A percentile compares a stretch with the other conserved stretches of the same genome.
phyloP scores from a whole-genome alignment of 2,329 filamentous ascomycete genomes.

The Penicillium decumbens region DNA sequence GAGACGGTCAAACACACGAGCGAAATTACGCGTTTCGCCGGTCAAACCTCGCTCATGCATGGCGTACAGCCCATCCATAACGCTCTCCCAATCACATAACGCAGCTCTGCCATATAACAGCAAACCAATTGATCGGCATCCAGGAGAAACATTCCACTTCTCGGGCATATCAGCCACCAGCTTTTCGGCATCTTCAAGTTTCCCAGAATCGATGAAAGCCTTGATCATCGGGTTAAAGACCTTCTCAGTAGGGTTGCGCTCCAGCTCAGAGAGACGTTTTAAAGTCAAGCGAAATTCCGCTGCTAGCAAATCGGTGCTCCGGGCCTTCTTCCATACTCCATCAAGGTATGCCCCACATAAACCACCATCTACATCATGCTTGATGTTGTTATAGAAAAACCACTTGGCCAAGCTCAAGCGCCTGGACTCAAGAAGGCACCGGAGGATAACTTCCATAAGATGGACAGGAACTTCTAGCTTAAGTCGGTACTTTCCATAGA shows the following conservation, averaged over 20 bases:
- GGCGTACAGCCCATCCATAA: constrained; percentile 35
- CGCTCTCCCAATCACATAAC: constrained; percentile 39
- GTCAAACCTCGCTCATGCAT: constrained; percentile 36
- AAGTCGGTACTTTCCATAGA: constrained; percentile 29
- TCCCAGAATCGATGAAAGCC: constrained; percentile 38
- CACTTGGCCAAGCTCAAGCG: constrained; percentile 36
- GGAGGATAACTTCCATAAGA: constrained; percentile 35
- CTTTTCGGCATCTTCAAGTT: constrained; percentile 32
- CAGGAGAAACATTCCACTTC: constrained; percentile 28
- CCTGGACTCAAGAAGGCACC: constrained; percentile 37
- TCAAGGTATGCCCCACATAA: constrained; percentile 37
- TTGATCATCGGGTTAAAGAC: constrained; percentile 41
- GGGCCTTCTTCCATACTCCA: constrained; percentile 39
- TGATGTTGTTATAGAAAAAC: constrained; percentile 32
- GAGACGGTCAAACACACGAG: constrained; percentile 36
- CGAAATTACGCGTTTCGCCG: constrained; percentile 27
- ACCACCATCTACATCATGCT: constrained; percentile 32
- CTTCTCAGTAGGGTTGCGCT: constrained; percentile 34
- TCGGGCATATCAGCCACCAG: constrained; percentile 35
- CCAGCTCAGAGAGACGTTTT: constrained; percentile 24
- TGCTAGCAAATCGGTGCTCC: constrained; percentile 34
- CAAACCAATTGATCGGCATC: constrained; percentile 35
- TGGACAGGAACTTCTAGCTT: constrained; percentile 28
- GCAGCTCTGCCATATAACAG: constrained; percentile 37
- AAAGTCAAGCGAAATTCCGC: constrained; percentile 32